Evolutionary conservation across 306 rosid species (phyloP), one percentile per base, ranked within the genome.

Genomic region (Vachellia collinsii): DNA sequence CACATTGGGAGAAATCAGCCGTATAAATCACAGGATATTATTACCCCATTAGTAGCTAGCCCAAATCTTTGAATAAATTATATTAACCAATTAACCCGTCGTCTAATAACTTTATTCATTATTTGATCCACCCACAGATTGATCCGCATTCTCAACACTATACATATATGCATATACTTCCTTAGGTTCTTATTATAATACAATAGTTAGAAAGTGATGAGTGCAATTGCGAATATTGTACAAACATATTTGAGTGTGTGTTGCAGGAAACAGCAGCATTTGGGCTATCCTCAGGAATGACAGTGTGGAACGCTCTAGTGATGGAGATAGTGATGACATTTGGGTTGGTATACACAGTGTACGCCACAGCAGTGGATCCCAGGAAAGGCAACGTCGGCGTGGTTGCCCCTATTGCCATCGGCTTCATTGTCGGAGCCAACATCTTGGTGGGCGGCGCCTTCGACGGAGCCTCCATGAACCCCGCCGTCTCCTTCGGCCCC

Each of bases 191-290:
- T n/a, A n/a, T n/a, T n/a, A n/a, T n/a, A n/a, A n/a, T n/a, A n/a
- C n/a, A n/a, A n/a, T n/a, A n/a, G n/a, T 0, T 38, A 38, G n/a
- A 48, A 48, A 48, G 7, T 13, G 54, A 48, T 29, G 34, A 29
- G 34, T 2, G 17, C 4, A 4, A 51, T 51, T 51, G n/a, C 17
- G 22, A 17, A 51, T 51, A n/a, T n/a, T n/a, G 22, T 6, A 51
- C 22, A 29, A 29, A 29, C 34, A 29, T 29, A 16, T 5, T 4
- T 5, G n/a, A n/a, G 20, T 56, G 59, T 0, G n/a, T 58, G 69
- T 3, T 59, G 82, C 79, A 84, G 85, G 87, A 84, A 80, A 80
- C 44, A 77, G 5, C 82, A 72, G 85, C 82, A 54, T 84, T 84
- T 17, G 34, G 85, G 46, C 54, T 84, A 41, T 80, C 87, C 11